Conservation (phyloP, 257 asterid species). For the Thymus quinquecostatus region DNA sequence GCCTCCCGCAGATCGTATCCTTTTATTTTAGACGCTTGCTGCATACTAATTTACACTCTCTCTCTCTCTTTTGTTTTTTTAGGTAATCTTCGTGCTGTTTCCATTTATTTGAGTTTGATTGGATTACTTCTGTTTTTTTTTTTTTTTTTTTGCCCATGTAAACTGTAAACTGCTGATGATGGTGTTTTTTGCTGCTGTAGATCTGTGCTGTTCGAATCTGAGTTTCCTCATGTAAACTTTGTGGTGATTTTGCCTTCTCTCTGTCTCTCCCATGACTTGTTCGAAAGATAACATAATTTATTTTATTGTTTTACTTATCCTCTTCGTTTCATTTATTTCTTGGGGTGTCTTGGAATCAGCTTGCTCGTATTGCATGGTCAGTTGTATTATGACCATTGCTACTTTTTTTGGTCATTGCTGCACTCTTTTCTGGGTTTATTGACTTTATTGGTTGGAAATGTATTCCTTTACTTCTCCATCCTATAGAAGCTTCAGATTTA, state of each 20-base stretch:
- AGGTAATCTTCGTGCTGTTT: not conserved
- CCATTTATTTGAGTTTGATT: slow-evolving; percentile 11
- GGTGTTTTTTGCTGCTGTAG: slow-evolving; percentile 18
- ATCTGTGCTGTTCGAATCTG: slow-evolving; percentile 31
- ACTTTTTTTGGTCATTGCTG: not conserved
- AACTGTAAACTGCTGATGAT: not conserved
- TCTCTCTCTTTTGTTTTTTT: not conserved
- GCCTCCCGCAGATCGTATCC: slow-evolving; percentile 71
- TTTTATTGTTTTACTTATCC: not conserved
- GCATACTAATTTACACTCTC: not conserved
- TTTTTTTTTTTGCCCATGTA: not conserved
- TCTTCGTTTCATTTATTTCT: not conserved
- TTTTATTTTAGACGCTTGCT: slow-evolving; percentile 11
- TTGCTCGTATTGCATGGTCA: not conserved
- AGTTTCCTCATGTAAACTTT: not conserved
- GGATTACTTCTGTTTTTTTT: not conserved
- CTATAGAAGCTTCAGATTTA: slow-evolving; percentile 57
- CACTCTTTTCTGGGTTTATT: not conserved
- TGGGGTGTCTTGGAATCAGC: not conserved
- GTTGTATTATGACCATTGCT: not conserved
- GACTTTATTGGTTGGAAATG: not conserved
- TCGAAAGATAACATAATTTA: not conserved
- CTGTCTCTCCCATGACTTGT: not conserved
- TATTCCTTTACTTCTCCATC: slow-evolving; percentile 46
- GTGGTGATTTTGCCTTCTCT: not conserved